These are phyloP conservation scores for Tuber brumale DNA, from an alignment of 495 filamentous ascomycete genomes.

Conservation along the genomic window DNA sequence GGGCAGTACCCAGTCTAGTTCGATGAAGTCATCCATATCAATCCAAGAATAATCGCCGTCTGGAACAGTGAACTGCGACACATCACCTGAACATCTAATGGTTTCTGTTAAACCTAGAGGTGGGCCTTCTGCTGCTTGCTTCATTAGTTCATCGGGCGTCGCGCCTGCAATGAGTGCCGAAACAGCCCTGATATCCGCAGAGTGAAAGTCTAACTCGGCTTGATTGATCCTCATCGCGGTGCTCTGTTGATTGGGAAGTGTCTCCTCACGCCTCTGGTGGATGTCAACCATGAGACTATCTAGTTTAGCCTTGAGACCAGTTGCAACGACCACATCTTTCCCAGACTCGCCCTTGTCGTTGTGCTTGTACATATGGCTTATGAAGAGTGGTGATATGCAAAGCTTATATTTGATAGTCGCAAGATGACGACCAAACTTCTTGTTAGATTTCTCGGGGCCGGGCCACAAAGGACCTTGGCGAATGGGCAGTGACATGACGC, in stretches of 20 bases:
- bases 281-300: slow-evolving; percentile 95
- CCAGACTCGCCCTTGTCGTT: slow-evolving; percentile 84
- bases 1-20: slow-evolving; percentile 91
- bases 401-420: slow-evolving; percentile 97
- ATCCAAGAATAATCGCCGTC: slow-evolving; percentile 94
- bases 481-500: slow-evolving; percentile 88
- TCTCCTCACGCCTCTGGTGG: slow-evolving; percentile 85
- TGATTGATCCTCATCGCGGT: slow-evolving; percentile 91
- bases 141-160: slow-evolving; percentile 64
- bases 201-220: slow-evolving; percentile 82
- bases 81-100: slow-evolving; percentile 55
- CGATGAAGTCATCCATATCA: slow-evolving; percentile 99
- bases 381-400: slow-evolving; percentile 81
- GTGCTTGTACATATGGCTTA: slow-evolving; percentile 97
- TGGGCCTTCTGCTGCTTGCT: slow-evolving; percentile 54
- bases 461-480: slow-evolving; percentile 88
- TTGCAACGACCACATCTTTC: slow-evolving; percentile 76
- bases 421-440: slow-evolving; percentile 94
- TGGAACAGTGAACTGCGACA: slow-evolving; percentile 86
- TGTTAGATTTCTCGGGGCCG: slow-evolving; percentile 86
- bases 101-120: slow-evolving; percentile 18
- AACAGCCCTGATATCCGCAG: slow-evolving; percentile 86
- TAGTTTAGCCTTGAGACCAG: slow-evolving; percentile 84
- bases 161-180: slow-evolving; percentile 83
- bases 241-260: slow-evolving; percentile 23